Evolutionary conservation across 1,284 basidiomycete species (phyloP), one percentile per base, ranked within the genome.

Genomic region (Trichosporon coremiiforme): DNA sequence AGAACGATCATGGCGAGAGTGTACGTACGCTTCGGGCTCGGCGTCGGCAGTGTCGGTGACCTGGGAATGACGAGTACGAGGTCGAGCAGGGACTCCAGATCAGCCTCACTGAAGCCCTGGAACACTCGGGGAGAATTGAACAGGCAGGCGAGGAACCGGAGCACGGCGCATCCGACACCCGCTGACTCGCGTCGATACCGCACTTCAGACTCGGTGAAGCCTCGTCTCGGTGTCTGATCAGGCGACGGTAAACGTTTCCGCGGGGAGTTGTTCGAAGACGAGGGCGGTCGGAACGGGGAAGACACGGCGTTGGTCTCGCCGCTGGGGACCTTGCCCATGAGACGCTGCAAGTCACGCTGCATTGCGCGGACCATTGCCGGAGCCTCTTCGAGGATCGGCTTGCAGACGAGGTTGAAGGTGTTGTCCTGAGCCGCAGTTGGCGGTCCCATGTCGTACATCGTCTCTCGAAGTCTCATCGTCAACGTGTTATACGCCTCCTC

Each of bases 1-100:
- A 85, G 69, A 1, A 82, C 70, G 38, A 78, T 67, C 69, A 84
- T 77, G 8, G 82, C 75, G 13, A 79, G 74, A n/a, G 75, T 76
- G 69, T 83, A 83, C 2, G 83, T 81, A n/a, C 80, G 76, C 71
- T 84, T 84, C 1, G 82, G 79, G 50, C 78, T 81, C 2, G 82
- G 81, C 0, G 80, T 83, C 5, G 79, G 81, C 10, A 81, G 71
- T 33, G 73, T 75, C 0, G 80, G 79, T 1, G 81, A 80, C 20
- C 77, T 74, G 15, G 81, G 79, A 33, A 85, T 82, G 13, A 76
- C 64, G 66, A 84, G 71, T 25, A 83, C 76, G 17, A 75, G 74
- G 12, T 80, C 76, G 22, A 85, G 75, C 3, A 85, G 68, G 0
- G 75, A 38, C 31, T 75, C 73, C 7, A 84, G 66, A 67, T 84